These are phyloP conservation scores for Mycena alexandri DNA, from an alignment of 768 basidiomycete genomes.

Conservation along the genomic window DNA sequence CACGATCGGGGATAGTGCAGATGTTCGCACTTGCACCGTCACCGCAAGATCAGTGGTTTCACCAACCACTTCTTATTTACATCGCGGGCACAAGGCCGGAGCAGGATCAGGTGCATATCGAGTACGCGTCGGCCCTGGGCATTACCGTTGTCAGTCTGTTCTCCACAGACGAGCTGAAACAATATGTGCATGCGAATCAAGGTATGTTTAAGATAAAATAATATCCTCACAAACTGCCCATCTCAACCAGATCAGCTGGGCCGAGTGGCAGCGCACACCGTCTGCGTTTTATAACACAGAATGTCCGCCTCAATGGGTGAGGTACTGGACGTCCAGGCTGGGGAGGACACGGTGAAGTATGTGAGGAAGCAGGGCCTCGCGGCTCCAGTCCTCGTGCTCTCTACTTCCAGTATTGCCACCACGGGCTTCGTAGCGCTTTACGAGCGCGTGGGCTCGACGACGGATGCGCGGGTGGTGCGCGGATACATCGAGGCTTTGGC, in stretches of 20 bases:
- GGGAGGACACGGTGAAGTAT: constrained; percentile 18
- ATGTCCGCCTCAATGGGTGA: constrained; percentile 15
- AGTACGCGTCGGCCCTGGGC: constrained; percentile 13
- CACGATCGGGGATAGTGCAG: not conserved
- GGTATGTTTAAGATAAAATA: not conserved
- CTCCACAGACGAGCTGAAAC: constrained; percentile 3
- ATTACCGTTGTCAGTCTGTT: constrained; percentile 25
- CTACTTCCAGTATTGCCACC: constrained; percentile 14
- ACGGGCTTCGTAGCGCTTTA: constrained; percentile 14
- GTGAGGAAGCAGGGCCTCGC: constrained; percentile 11
- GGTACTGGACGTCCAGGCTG: not conserved
- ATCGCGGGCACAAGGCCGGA: constrained; percentile 19
- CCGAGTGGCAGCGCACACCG: constrained; percentile 12
- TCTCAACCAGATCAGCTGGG: constrained; percentile 9
- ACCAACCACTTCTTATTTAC: constrained; percentile 13
- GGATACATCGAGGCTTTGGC: constrained; percentile 23
- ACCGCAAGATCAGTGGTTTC: not conserved
- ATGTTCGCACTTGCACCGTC: not conserved
- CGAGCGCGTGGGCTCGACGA: constrained; percentile 26
- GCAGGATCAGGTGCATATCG: constrained; percentile 22
- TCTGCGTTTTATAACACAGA: constrained; percentile 26
- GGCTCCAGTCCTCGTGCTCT: constrained; percentile 23
- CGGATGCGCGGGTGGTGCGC: constrained; percentile 21
- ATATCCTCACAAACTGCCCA: not conserved
- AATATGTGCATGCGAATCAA: constrained; percentile 12